Conservation (phyloP, 345 rosid genomes). For the Balakata baccata region DNA sequence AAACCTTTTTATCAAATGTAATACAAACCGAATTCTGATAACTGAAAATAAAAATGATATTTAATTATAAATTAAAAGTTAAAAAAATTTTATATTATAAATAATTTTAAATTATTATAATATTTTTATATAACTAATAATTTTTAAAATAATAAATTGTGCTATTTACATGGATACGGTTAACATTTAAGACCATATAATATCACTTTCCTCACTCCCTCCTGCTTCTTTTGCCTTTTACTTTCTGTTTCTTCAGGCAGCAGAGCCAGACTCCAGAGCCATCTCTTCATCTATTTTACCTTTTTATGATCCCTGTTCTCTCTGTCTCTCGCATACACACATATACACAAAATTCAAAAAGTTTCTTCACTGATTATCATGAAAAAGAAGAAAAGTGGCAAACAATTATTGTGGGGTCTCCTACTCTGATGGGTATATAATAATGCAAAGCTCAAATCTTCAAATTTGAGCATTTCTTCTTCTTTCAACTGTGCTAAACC, state of each 20-base stretch:
- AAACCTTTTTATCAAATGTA: too few relatives aligned
- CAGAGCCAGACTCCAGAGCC: background rate
- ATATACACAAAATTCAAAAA: background rate
- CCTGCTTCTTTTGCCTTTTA: background rate
- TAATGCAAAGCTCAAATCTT: conserved; percentile 28
- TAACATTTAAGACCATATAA: background rate
- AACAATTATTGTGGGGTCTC: conserved; percentile 31
- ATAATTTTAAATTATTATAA: too few relatives aligned
- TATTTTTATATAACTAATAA: too few relatives aligned
- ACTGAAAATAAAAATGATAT: too few relatives aligned
- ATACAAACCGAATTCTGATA: too few relatives aligned
- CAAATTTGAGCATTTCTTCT: conserved; percentile 23
- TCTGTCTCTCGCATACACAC: background rate
- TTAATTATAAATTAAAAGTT: too few relatives aligned
- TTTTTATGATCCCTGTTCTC: too few relatives aligned
- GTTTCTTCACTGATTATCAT: conserved; percentile 28
- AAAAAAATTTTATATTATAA: too few relatives aligned
- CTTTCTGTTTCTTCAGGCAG: background rate
- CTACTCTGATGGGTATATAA: conserved; percentile 25
- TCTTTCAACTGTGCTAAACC: conserved; percentile 2
- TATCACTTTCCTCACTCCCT: background rate
- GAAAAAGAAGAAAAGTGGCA: conserved; percentile 19
- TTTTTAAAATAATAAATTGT: too few relatives aligned
- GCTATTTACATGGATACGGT: too few relatives aligned
- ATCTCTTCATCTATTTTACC: too few relatives aligned